Conservation (phyloP, 352 stramenopile species). For the Phytopythium ostracodes region DNA sequence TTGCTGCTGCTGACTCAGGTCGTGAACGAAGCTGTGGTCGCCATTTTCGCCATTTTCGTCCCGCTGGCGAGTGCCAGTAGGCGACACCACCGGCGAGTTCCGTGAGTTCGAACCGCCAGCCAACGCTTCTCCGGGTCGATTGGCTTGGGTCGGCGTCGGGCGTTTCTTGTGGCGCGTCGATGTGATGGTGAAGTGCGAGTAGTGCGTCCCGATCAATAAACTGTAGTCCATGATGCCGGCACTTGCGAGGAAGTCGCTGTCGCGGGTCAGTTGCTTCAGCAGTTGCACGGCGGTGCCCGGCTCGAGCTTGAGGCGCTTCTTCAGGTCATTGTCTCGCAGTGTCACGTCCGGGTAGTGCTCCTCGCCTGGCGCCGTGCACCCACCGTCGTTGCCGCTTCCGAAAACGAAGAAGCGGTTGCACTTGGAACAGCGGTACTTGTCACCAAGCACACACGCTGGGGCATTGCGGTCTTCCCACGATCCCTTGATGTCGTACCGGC, state of each 20-base stretch:
- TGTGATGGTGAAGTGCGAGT: conserved; percentile 78
- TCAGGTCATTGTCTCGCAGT: conserved; percentile 83
- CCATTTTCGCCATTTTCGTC: neutral
- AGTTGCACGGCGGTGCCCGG: conserved; percentile 41
- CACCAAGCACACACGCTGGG: conserved; percentile 63
- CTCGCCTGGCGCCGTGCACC: conserved; percentile 51
- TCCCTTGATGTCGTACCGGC: conserved; percentile 90
- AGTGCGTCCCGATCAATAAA: conserved; percentile 84
- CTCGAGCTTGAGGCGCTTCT: conserved; percentile 76
- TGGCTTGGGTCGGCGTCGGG: neutral
- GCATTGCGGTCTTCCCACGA: conserved; percentile 88
- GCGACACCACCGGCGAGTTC: neutral
- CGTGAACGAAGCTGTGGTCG: conserved; percentile 1
- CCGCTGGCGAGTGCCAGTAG: neutral
- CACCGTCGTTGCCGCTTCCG: conserved; percentile 31
- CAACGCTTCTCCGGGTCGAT: neutral
- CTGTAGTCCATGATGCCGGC: conserved; percentile 92
- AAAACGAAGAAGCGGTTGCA: conserved; percentile 86
- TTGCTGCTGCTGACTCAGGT: neutral
- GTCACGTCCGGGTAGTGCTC: conserved; percentile 85
- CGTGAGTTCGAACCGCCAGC: neutral
- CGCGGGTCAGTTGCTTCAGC: conserved; percentile 76
- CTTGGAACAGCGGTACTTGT: conserved; percentile 80
- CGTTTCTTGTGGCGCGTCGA: conserved; percentile 18
- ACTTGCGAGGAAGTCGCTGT: conserved; percentile 81